phyloP scores from a whole-genome alignment of 2,329 filamentous ascomycete genomes.

The Polychaeton citri region DNA sequence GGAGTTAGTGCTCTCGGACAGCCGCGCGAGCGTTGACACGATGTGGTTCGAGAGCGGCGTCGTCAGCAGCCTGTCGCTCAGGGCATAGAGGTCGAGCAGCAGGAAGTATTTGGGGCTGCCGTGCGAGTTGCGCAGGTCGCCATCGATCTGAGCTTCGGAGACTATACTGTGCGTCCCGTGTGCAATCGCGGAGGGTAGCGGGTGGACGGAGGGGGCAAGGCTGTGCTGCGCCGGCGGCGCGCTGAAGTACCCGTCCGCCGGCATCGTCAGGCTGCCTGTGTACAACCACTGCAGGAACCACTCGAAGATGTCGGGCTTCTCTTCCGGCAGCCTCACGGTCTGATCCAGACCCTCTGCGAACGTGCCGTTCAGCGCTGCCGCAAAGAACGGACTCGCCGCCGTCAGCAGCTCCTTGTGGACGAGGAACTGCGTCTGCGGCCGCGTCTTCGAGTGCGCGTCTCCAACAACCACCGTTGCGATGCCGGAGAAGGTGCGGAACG shows the following conservation, averaged over 20 bases:
- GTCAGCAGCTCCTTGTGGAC: constrained; percentile 37
- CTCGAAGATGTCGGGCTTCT: constrained; percentile 33
- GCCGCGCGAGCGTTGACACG: constrained; percentile 28
- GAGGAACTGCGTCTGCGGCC: constrained; percentile 25
- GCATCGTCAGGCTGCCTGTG: constrained; percentile 23
- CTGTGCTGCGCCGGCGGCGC: constrained; percentile 2
- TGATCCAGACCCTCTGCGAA: constrained; percentile 33
- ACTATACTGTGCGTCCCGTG: constrained; percentile 1
- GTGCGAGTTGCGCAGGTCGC: constrained; percentile 30
- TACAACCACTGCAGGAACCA: constrained; percentile 41
- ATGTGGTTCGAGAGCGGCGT: constrained; percentile 32
- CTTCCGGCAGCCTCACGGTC: constrained; percentile 30
- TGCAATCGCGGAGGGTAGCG: background rate
- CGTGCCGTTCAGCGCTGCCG: constrained; percentile 33
- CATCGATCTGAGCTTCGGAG: constrained; percentile 13
- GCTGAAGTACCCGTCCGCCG: background rate
- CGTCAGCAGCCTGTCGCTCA: constrained; percentile 34
- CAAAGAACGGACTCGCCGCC: constrained; percentile 36
- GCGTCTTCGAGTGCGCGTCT: constrained; percentile 11
- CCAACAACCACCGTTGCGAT: constrained; percentile 29
- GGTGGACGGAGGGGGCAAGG: constrained; percentile 1
- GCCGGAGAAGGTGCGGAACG: constrained; percentile 26
- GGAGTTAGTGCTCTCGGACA: constrained; percentile 35
- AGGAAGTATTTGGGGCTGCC: constrained; percentile 38
- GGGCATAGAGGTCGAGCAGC: constrained; percentile 33